A percentile compares a stretch with the other conserved stretches of the same genome.
Evolutionary conservation across 179 eudicot genomes (phyloP).

Genomic region (Patellifolia procumbens): DNA sequence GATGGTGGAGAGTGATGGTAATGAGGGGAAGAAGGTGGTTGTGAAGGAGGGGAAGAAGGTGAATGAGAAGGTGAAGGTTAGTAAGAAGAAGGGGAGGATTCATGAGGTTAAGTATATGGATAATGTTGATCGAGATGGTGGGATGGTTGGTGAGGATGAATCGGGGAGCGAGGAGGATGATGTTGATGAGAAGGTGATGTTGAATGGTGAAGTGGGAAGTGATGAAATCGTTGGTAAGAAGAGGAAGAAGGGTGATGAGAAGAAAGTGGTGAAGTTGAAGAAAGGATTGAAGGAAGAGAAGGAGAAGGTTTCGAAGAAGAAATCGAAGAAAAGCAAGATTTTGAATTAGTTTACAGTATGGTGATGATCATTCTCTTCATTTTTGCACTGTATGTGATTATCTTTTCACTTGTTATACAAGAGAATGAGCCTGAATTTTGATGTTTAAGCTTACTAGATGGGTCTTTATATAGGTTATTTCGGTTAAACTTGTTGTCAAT

Average conservation of each 20-base stretch:
- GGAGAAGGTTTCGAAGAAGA: slow-evolving; percentile 12
- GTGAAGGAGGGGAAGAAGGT: slow-evolving; percentile 1
- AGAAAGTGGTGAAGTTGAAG: neutral
- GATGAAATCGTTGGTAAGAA: neutral
- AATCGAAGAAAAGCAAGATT: slow-evolving; percentile 23
- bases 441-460: slow-evolving; percentile 7
- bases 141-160: slow-evolving; percentile 28
- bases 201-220: slow-evolving; percentile 21
- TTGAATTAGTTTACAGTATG: slow-evolving; percentile 7
- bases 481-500: neutral
- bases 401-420: neutral
- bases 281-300: slow-evolving; percentile 8
- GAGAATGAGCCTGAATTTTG: neutral
- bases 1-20: neutral
- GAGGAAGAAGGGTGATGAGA: slow-evolving; percentile 26
- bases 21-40: slow-evolving; percentile 6
- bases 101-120: slow-evolving; percentile 55
- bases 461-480: neutral
- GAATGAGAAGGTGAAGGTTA: slow-evolving; percentile 18
- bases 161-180: slow-evolving; percentile 24
- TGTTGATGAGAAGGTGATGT: neutral
- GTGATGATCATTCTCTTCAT: slow-evolving; percentile 3
- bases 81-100: slow-evolving; percentile 49
- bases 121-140: slow-evolving; percentile 15
- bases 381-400: neutral